Conservation (phyloP, 179 eudicot genomes). For the Patellifolia procumbens region DNA sequence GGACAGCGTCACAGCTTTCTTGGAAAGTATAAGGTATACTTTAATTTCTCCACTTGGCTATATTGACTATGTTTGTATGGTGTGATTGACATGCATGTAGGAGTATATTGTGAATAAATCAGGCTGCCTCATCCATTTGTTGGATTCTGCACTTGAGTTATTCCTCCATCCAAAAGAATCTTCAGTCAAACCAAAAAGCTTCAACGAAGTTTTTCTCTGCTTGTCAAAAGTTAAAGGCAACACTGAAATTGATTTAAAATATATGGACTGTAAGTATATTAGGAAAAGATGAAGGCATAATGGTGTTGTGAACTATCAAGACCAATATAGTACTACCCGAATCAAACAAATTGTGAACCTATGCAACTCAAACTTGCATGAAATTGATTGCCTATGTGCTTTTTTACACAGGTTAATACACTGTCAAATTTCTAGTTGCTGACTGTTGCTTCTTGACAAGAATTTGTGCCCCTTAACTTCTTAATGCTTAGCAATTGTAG, state of each 20-base stretch:
- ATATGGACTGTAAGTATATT: not conserved
- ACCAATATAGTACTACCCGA: not conserved
- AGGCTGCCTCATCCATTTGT: not conserved
- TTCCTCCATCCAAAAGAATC: not conserved
- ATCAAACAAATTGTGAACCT: not conserved
- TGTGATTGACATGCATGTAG: not conserved
- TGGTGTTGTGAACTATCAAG: not conserved
- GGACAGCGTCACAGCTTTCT: conserved; percentile 99
- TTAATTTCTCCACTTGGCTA: conserved; percentile 29
- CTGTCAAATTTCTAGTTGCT: not conserved
- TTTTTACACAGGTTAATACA: not conserved
- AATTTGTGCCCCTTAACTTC: not conserved
- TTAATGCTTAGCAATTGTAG: not conserved
- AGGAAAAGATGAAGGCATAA: not conserved
- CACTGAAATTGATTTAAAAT: not conserved
- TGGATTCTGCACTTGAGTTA: not conserved
- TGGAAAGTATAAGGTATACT: conserved; percentile 89
- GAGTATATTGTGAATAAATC: not conserved
- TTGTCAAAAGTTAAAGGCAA: not conserved
- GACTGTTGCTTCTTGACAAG: not conserved
- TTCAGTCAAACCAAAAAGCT: not conserved
- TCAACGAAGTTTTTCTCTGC: not conserved
- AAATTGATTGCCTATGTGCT: not conserved
- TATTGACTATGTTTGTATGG: not conserved
- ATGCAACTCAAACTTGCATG: not conserved